Evolutionary conservation across 192 early-diverging fungal species (phyloP).

Genomic region (Coemansia sp.): DNA sequence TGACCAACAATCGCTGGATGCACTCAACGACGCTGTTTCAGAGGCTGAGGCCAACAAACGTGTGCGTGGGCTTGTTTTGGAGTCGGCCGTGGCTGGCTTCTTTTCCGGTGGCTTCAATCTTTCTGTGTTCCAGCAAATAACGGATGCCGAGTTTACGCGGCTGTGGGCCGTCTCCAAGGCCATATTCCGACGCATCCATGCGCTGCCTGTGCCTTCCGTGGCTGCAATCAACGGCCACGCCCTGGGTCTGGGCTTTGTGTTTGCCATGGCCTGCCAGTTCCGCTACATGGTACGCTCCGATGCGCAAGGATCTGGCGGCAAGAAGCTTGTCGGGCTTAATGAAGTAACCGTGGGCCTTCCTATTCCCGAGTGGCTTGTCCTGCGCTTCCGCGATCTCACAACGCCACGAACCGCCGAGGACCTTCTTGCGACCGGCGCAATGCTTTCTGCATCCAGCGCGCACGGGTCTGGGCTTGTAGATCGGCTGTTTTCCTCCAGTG

Average conservation of each 20-base stretch:
- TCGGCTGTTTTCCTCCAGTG: slow-evolving; percentile 11
- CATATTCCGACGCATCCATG: slow-evolving; percentile 37
- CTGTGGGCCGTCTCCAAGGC: slow-evolving; percentile 20
- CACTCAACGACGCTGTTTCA: slow-evolving; percentile 18
- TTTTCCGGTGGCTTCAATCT: slow-evolving; percentile 42
- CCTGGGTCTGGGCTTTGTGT: slow-evolving; percentile 33
- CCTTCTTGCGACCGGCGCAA: slow-evolving; percentile 23
- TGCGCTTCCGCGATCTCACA: slow-evolving; percentile 40
- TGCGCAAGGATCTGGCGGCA: background rate
- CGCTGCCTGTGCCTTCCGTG: slow-evolving; percentile 35
- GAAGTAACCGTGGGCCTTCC: slow-evolving; percentile 43
- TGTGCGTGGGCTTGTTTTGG: slow-evolving; percentile 36
- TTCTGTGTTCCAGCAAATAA: slow-evolving; percentile 15
- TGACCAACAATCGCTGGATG: slow-evolving; percentile 20
- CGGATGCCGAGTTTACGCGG: slow-evolving; percentile 17
- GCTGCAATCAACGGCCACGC: slow-evolving; percentile 45
- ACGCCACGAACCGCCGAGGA: slow-evolving; percentile 21
- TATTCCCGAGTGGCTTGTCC: slow-evolving; percentile 39
- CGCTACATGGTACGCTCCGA: slow-evolving; percentile 27
- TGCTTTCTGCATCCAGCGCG: slow-evolving; percentile 6
- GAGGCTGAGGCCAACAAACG: slow-evolving; percentile 14
- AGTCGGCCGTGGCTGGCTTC: slow-evolving; percentile 24
- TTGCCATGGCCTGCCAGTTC: slow-evolving; percentile 42
- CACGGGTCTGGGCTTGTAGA: slow-evolving; percentile 24
- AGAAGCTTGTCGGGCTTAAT: slow-evolving; percentile 35